Percentiles rank a stretch among this genome's conserved stretches.
These are phyloP conservation scores for Phytophthora crassamura DNA, from an alignment of 352 stramenopile species.

Conservation along the genomic window DNA sequence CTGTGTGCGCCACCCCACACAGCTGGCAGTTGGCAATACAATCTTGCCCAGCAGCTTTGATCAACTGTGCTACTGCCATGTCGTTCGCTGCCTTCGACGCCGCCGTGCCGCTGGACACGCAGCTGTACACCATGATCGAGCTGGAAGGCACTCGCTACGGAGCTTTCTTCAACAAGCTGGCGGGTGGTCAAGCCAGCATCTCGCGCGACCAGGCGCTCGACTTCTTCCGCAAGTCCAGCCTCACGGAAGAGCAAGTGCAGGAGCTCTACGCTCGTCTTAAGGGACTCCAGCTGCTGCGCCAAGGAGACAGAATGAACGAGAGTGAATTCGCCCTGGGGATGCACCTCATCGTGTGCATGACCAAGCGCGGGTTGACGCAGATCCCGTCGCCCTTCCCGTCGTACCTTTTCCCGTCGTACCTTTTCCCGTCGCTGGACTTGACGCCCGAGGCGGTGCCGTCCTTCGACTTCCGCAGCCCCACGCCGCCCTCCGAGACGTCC, in stretches of 20 bases:
- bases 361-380: conserved; percentile 62
- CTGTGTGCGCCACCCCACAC: too few species aligned
- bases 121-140: conserved; percentile 74
- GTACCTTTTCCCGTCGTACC: conserved; percentile 66
- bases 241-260: conserved; percentile 58
- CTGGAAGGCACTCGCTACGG: conserved; percentile 62
- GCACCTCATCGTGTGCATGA: conserved; percentile 85
- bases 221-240: conserved; percentile 70
- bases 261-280: conserved; percentile 61
- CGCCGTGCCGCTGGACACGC: conserved; percentile 30
- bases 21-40: too few species aligned
- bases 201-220: conserved; percentile 40
- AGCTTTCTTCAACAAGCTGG: conserved; percentile 65
- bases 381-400: conserved; percentile 50
- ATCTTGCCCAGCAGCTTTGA: too few species aligned
- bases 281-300: conserved; percentile 40
- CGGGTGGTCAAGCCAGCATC: conserved; percentile 25
- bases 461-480: conserved; percentile 19
- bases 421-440: conserved; percentile 72
- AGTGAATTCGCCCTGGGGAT: conserved; percentile 75
- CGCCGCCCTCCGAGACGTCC: conserved; percentile 14
- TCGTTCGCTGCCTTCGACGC: conserved; percentile 18
- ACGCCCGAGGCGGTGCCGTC: conserved; percentile 27
- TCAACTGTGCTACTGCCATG: conserved; percentile 6
- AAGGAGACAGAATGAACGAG: conserved; percentile 45